phyloP scores from a whole-genome alignment of 2,329 filamentous ascomycete genomes.

The Diaporthe capsici region DNA sequence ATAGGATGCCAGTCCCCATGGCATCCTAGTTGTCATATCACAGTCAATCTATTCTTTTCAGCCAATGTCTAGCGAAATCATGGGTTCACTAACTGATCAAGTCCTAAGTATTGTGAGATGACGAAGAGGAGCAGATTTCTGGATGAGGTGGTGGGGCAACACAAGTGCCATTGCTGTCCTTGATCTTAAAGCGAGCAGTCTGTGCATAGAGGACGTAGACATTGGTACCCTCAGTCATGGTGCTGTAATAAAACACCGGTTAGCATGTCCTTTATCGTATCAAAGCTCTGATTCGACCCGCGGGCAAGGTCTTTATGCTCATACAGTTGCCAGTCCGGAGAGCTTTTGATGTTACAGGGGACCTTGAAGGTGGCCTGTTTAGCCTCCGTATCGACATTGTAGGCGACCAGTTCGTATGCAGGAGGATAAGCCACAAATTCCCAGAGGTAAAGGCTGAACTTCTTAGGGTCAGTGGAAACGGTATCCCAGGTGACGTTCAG shows the following conservation, averaged over 20 bases:
- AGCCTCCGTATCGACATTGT: slow-evolving; percentile 28
- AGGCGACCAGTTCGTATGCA: slow-evolving; percentile 37
- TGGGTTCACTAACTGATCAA: neutral
- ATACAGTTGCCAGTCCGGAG: slow-evolving; percentile 34
- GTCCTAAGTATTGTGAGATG: neutral
- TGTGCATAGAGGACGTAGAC: slow-evolving; percentile 42
- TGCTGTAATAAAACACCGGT: neutral
- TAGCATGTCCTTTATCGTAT: neutral
- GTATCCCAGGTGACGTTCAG: slow-evolving; percentile 31
- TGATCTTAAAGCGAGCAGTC: slow-evolving; percentile 35
- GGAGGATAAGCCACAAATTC: slow-evolving; percentile 39
- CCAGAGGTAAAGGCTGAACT: slow-evolving; percentile 41
- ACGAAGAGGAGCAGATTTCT: neutral
- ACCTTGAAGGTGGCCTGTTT: slow-evolving; percentile 17
- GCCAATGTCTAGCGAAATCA: too few species aligned
- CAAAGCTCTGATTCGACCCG: too few species aligned
- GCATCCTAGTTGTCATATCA: neutral
- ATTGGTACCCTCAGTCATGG: slow-evolving; percentile 39
- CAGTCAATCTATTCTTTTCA: neutral
- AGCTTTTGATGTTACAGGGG: slow-evolving; percentile 35
- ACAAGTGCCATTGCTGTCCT: neutral
- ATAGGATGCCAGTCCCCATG: neutral
- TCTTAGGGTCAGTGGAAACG: slow-evolving; percentile 33
- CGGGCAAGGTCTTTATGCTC: neutral
- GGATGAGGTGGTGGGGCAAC: neutral